Evolutionary conservation across 139 green algal species (phyloP), one percentile per base, ranked within the genome.

Genomic region (Haematococcus sp.): DNA sequence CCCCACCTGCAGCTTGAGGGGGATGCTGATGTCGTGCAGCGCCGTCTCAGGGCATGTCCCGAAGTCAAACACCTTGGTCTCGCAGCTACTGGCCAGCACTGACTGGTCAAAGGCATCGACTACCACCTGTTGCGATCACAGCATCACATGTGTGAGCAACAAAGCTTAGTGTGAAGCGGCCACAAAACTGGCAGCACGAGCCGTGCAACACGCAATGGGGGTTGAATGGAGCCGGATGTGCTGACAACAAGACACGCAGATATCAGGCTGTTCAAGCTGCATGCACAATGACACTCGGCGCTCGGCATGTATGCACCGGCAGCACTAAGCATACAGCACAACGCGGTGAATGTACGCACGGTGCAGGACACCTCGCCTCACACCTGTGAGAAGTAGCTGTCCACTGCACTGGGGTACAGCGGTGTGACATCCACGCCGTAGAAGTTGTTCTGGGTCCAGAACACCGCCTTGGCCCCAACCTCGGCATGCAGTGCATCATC

Each of bases 31-130:
- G 66, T 93, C 79, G 0, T 91, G 77, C 34, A 98, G 90, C 28
- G 95, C 89, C 1, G 71, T 63, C 71, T 97, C 92, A 0, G 71
- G 73, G 11, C 84, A 58, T 17, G 80, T 90, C 0, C 52, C 65
- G 60, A 98, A 97, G 79, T 98, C 90, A 63, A 95, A 84, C 11
- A 81, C 63, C n/a, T 87, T 77, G 16, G 83, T 82, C 23, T 75
- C 68, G 44, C 71, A 83, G 28, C 75, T 76, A 7, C 84, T 91
- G 3, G 92, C 79, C 28, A 98, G 82, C 31, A 93, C 58, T 15
- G 68, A 59, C 13, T 94, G 90, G 20, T 94, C 88, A 60, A 98
- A 94, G 3, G 94, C 89, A 81, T 98, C 94, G 30, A 98, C 89
- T 40, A 98, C 94, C 44, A 96, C 91, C 91, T 97, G 89, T 35